Evolutionary conservation across 352 stramenopile species (phyloP).

Genomic region (Pythium angustatum): DNA sequence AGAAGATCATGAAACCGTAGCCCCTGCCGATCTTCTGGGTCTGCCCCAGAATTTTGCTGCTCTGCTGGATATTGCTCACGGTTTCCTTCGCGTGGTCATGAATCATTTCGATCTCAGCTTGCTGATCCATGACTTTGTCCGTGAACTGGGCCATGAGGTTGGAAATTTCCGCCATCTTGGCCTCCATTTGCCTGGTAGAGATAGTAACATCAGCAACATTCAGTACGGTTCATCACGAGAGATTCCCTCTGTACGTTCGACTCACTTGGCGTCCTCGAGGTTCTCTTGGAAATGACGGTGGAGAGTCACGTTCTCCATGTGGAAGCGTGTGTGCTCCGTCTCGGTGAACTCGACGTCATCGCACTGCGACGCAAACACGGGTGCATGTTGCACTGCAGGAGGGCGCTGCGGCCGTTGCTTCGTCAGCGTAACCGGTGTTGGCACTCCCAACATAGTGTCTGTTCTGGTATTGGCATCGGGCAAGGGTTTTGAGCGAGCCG

Average conservation of each 20-base stretch:
- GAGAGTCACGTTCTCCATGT: conserved; percentile 71
- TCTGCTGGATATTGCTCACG: conserved; percentile 75
- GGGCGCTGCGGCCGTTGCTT: conserved; percentile 3
- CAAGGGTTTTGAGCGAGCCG: background rate
- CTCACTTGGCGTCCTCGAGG: conserved; percentile 80
- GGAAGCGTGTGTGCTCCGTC: conserved; percentile 59
- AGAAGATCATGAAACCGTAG: conserved; percentile 88
- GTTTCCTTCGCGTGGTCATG: conserved; percentile 69
- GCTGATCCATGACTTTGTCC: conserved; percentile 84
- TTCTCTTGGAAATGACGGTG: conserved; percentile 87
- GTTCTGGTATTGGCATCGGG: background rate
- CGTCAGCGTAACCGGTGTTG: background rate
- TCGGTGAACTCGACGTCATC: conserved; percentile 64
- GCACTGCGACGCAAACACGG: conserved; percentile 43
- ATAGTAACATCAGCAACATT: no score
- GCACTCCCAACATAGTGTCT: no score
- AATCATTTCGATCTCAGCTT: conserved; percentile 78
- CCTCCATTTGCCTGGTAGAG: conserved; percentile 87
- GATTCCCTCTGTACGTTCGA: no score
- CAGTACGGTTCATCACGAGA: no score
- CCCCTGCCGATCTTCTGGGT: conserved; percentile 72
- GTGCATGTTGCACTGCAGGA: conserved; percentile 10
- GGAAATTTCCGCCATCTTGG: conserved; percentile 85
- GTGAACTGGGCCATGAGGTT: conserved; percentile 85
- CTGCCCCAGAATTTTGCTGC: conserved; percentile 75